Evolutionary conservation across 768 basidiomycete genomes (phyloP).

Genomic region (Ramaria sp.): DNA sequence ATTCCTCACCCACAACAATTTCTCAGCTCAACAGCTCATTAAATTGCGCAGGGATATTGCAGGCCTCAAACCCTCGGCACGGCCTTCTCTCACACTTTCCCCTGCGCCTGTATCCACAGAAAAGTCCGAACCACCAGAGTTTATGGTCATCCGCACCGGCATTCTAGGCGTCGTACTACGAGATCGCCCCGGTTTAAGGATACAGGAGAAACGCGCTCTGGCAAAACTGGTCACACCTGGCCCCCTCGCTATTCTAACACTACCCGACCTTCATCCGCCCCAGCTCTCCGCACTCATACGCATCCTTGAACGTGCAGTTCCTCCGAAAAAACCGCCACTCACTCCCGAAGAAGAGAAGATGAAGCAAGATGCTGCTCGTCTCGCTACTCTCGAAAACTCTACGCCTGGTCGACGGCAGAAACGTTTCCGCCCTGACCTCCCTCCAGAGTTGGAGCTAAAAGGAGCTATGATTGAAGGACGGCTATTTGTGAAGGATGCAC

Average conservation of each 20-base stretch:
- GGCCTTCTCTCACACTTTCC: conserved; percentile 20
- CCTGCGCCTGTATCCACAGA: conserved; percentile 12
- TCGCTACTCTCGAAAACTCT: conserved; percentile 34
- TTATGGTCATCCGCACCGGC: conserved; percentile 66
- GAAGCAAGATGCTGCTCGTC: conserved; percentile 36
- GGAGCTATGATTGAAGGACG: conserved; percentile 73
- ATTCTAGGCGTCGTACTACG: conserved; percentile 73
- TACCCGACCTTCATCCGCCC: conserved; percentile 62
- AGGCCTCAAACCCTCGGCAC: conserved; percentile 28
- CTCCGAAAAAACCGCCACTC: conserved; percentile 38
- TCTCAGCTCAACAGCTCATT: conserved; percentile 55
- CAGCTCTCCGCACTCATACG: conserved; percentile 57
- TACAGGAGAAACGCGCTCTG: conserved; percentile 37
- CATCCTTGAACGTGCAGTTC: conserved; percentile 54
- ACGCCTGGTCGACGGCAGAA: conserved; percentile 58
- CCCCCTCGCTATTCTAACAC: conserved; percentile 51
- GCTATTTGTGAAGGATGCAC: conserved; percentile 46
- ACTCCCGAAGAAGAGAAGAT: conserved; percentile 40
- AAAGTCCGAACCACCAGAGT: conserved; percentile 26
- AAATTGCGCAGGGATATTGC: conserved; percentile 67
- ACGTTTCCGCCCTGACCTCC: conserved; percentile 38
- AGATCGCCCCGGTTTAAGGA: conserved; percentile 41
- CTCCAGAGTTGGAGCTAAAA: conserved; percentile 61
- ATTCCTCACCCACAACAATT: conserved; percentile 69
- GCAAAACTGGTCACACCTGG: conserved; percentile 41